Base-by-base conservation (phyloP, 2,329 filamentous ascomycete genomes). In the Tolypocladium sp. region DNA sequence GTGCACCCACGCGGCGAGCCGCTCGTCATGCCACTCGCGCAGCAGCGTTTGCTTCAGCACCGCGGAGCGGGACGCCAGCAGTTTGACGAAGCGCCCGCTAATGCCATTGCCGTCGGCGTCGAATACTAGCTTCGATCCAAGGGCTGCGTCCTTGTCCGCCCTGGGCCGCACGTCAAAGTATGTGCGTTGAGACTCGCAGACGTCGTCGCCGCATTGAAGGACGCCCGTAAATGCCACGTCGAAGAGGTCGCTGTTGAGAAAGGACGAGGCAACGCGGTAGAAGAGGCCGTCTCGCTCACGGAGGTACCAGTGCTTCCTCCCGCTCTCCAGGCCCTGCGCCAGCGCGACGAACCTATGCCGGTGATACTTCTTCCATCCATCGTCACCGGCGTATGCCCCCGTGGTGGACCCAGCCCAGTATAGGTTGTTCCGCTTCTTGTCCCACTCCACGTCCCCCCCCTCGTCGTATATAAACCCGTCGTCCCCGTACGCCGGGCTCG, bases 361-460 rank as follows among this genome's bases (percentile, higher is more conserved):
- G 25, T 84, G 82, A 46, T 73, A 76, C 1, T 67, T 56, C 1
- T 61, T 62, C 79, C 79, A 82, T 0, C 66, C 58, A 2, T 67
- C 62, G 12, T 70, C 66, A 0, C 62, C 61, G 0, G 68, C 70
- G 44, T 70, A 76, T 0, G 76, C 80, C 2, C 82, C 83, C 0
- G 82, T 84, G 0, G 75, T 82, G 0, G 78, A 82, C 0, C 83
- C 83, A 0, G 78, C 76, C 83, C 83, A 86, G 66, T 85, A 85
- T 0, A 85, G 64, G 2, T 75, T 77, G 41, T 79, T 76, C 1
- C 63, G 63, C 63, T 86, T 86, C 7, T 71, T 54, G 0, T 77
- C 67, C 81, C 82, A 86, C 0, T 69, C 65, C 0, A 75, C 44
- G 59, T 84, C 82, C 2, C 70, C 54, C 0, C 60, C 37, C 0